phyloP scores from a whole-genome alignment of 176 grass and related monocot genomes.

The Hyparrhenia diplandra region DNA sequence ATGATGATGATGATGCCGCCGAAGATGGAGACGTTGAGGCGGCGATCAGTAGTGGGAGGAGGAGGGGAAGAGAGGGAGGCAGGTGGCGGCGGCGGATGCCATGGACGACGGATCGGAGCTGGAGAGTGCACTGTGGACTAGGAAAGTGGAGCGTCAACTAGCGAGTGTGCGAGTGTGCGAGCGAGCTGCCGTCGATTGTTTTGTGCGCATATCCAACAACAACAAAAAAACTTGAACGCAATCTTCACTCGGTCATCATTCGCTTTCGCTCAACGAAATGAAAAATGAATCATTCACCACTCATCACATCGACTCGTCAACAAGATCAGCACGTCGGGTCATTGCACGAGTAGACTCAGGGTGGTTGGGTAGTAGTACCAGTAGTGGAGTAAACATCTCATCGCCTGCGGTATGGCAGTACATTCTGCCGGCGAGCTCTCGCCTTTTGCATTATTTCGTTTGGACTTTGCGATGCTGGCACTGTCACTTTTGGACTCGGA shows the following conservation, averaged over 20 bases:
- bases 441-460: slow-evolving; percentile 15
- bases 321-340: background rate
- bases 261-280: background rate
- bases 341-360: background rate
- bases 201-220: background rate
- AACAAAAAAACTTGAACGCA: background rate
- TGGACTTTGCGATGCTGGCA: slow-evolving; percentile 15
- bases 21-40: background rate
- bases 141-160: background rate
- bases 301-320: background rate
- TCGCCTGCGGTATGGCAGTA: background rate
- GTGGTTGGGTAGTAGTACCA: background rate
- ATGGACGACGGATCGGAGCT: slow-evolving; percentile 20
- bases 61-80: background rate
- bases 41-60: slow-evolving; percentile 6
- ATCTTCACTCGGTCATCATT: background rate
- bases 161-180: background rate
- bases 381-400: background rate
- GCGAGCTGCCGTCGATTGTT: too few species aligned
- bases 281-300: background rate
- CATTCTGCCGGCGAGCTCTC: slow-evolving; percentile 11
- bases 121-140: background rate
- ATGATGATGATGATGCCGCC: too few species aligned
- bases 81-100: slow-evolving; percentile 1
- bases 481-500: slow-evolving; percentile 37